Base-by-base conservation (phyloP, 352 stramenopile species). In the Pythium sukuiense region DNA sequence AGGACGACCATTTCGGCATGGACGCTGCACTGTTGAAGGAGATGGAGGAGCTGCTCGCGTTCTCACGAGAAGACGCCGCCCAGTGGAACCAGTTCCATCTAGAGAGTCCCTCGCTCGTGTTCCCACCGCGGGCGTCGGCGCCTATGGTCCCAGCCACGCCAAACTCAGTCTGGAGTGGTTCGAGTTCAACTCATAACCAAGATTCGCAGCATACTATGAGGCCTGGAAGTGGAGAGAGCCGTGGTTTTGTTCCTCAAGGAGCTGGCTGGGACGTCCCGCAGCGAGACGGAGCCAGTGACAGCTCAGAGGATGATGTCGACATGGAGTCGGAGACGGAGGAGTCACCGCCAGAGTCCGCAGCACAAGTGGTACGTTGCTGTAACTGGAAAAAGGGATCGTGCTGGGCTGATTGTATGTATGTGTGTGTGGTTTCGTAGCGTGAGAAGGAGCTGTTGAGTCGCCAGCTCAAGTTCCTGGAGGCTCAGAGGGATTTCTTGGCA, bases 401-500 rank as follows among this genome's bases (percentile, higher is more conserved):
- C n/a, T n/a, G n/a, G n/a, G n/a, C n/a, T 35, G 32, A 8, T 35
- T 35, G 32, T 35, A 3, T 35, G 32, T 8, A 49, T 8, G 43
- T 41, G 20, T 29, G 24, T 20, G n/a, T n/a, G n/a, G n/a, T 55
- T 13, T 4, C 46, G 26, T 7, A 73, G 64, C 59, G 62, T 26
- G 68, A 84, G 45, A 66, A 53, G 48, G 75, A 89, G 67, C 52
- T 87, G n/a, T 53, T 77, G 55, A 33, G 59, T 18, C 64, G 79
- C 20, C 77, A 89, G 69, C 33, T 85, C 48, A 79, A 74, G 61
- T 87, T 84, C 56, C 56, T 89, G 14, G 76, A 85, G 53, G 81
- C 81, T 3, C 81, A 89, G 55, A 69, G 75, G 67, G 71, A 87
- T 14, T 85, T 87, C 39, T 50, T 87, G 37, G 70, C 80, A 57